Base-by-base conservation (phyloP, 805 yeast genomes). In the Nakazawaea anatomiae region DNA sequence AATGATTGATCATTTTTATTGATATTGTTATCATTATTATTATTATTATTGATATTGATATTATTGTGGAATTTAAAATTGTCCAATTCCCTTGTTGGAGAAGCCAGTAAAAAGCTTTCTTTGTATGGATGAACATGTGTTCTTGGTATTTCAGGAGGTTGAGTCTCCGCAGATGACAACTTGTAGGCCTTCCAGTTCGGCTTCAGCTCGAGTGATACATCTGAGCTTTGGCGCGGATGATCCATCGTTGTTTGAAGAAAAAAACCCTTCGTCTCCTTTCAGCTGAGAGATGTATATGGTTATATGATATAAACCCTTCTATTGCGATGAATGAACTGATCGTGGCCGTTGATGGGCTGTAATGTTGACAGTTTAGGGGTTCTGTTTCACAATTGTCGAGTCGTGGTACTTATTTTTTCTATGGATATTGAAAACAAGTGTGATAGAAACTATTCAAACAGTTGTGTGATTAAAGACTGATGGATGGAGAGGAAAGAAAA, bases 141-240 rank as follows among this genome's bases (percentile, higher is more conserved):
- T 43, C 39, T 43, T 18, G 46, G 46, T 11, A 39, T 34, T 6
- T 44, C 39, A 18, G 39, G 39, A 27, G 42, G 9, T 27, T 35
- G 39, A 4, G 6, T 11, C 38, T 14, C 6, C n/a, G 29, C 43
- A 8, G 8, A 3, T 27, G 36, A 5, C 27, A 38, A n/a, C 31
- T 39, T 44, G 25, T 44, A 44, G 11, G 35, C 30, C 25, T 35
- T 35, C 47, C 47, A 46, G 39, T 46, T 46, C 18, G 43, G 48
- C 14, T 28, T 46, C 44, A 31, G 48, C n/a, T 46, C 48, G 18
- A 46, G 12, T 11, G 46, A 34, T 10, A 43, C 46, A 27, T 34
- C 39, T 14, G 46, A 34, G 28, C 30, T 11, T 34, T 43, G 46
- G 31, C 39, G 29, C 11, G 29, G 43, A 40, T 40, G 43, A 40